Conservation (phyloP, 176 grass and related monocot species). For the Secale cereale region DNA sequence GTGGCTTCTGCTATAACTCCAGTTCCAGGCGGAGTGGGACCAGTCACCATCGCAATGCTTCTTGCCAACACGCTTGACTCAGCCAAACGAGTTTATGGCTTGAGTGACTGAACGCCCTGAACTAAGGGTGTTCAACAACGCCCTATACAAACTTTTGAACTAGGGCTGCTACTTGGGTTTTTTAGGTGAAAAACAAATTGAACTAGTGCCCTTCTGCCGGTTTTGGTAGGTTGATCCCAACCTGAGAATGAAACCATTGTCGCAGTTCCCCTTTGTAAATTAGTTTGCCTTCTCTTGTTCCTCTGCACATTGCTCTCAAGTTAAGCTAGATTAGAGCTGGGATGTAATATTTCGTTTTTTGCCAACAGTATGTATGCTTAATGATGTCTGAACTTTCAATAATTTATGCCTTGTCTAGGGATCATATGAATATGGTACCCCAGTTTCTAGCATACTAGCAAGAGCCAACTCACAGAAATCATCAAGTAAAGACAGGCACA, state of each 20-base stretch:
- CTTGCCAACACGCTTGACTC: constrained; percentile 85
- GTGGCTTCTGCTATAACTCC: constrained; percentile 83
- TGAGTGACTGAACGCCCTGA: constrained; percentile 23
- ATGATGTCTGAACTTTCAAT: not conserved
- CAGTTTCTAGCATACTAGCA: not conserved
- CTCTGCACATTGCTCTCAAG: not conserved
- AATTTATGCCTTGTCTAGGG: not conserved
- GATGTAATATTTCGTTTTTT: constrained; percentile 10
- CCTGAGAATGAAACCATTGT: not conserved
- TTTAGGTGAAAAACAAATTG: not conserved
- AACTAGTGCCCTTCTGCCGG: not conserved
- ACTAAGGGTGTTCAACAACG: not conserved
- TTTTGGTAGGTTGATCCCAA: not conserved
- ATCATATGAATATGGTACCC: not conserved
- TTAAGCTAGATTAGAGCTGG: constrained; percentile 18
- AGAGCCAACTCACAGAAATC: not conserved
- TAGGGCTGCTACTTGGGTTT: not conserved
- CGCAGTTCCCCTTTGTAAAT: constrained; percentile 25
- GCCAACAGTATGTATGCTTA: constrained; percentile 1
- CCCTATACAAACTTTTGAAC: not conserved
- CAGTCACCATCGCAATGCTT: constrained; percentile 87
- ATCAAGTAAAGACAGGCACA: not conserved
- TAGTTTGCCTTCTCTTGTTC: constrained; percentile 20
- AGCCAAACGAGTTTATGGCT: constrained; percentile 53
- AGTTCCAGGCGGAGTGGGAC: constrained; percentile 92